Base-by-base conservation (phyloP, 1,284 basidiomycete genomes). In the Leucoagaricus sp. region DNA sequence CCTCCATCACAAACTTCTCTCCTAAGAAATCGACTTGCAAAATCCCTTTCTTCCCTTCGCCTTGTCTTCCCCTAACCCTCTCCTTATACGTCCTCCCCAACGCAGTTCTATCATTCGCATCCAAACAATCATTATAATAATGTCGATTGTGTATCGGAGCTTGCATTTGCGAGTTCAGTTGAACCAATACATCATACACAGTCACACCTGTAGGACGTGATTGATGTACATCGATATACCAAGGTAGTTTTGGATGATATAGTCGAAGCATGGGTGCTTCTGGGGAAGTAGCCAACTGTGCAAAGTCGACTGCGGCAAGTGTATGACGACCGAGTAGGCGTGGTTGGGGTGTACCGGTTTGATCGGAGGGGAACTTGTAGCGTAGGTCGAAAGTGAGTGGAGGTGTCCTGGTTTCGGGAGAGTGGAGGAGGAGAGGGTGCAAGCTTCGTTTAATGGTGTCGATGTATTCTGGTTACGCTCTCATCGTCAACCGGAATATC, bases 211-310 rank as follows among this genome's bases (percentile, higher is more conserved):
- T 65, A 1, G 76, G 73, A 53, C 78, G 76, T 25, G 70, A 69
- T 15, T 74, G 69, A 23, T 65, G 65, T 25, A 84, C 70, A 55
- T 83, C 81, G 64, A 86, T 76, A 64, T 78, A 82, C 84, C 84
- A 86, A 1, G 84, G 84, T 9, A 83, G 66, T 33, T 72, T 72
- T 0, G 75, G 68, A 64, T 83, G 80, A 60, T 75, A 80, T 53
- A 86, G 58, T n/a, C 79, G 76, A 69, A 86, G 76, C 58, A 71
- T 70, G 19, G 70, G 61, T 1, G 75, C 67, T 0, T 79, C 69
- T 0, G 84, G 84, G 33, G 72, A 70, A 26, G 76, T 78, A 44
- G 68, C 73, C 50, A 76, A 76, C 61, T 84, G 81, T 13, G 59
- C 66, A 48, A 83, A 65, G 40, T 72, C 67, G 23, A 69, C 63